A percentile compares a stretch with the other conserved stretches of the same genome.
phyloP scores from a whole-genome alignment of 2,329 filamentous ascomycete genomes.

The Colletotrichum graminicola region DNA sequence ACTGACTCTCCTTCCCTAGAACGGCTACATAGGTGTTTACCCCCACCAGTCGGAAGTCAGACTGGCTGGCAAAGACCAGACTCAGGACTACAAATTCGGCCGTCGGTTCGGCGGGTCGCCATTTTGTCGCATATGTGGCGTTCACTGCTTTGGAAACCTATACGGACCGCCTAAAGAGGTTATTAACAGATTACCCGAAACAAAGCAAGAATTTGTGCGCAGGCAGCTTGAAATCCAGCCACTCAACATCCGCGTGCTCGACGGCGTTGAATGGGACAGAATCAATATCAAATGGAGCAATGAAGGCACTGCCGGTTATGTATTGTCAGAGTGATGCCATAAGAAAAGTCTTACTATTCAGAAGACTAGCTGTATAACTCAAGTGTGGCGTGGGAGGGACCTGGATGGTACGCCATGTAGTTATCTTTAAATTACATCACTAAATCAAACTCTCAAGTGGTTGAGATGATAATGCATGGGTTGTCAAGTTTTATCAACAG shows the following conservation, averaged over 20 bases:
- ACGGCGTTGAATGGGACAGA: constrained; percentile 23
- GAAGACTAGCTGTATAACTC: neutral
- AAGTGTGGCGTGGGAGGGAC: too few species aligned
- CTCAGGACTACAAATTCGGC: constrained; percentile 46
- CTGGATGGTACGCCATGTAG: too few species aligned
- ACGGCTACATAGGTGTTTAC: constrained; percentile 48
- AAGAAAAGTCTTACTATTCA: neutral
- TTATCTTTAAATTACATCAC: too few species aligned
- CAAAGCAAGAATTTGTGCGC: constrained; percentile 44
- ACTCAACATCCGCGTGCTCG: constrained; percentile 31
- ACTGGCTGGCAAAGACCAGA: constrained; percentile 46
- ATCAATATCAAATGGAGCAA: constrained; percentile 23
- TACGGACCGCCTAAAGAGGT: constrained; percentile 49
- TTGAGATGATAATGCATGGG: too few species aligned
- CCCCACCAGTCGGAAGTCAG: constrained; percentile 47
- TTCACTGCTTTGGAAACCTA: constrained; percentile 46
- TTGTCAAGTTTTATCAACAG: too few species aligned
- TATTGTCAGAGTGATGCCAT: neutral
- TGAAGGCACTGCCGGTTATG: constrained; percentile 28
- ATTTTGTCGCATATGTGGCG: constrained; percentile 49
- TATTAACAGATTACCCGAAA: constrained; percentile 46
- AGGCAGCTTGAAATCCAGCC: constrained; percentile 40
- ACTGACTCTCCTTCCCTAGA: constrained; percentile 29
- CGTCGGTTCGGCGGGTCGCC: constrained; percentile 43
- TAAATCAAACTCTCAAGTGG: too few species aligned